Evolutionary conservation across 768 basidiomycete species (phyloP).

Genomic region (Boletus rubroflammeus): DNA sequence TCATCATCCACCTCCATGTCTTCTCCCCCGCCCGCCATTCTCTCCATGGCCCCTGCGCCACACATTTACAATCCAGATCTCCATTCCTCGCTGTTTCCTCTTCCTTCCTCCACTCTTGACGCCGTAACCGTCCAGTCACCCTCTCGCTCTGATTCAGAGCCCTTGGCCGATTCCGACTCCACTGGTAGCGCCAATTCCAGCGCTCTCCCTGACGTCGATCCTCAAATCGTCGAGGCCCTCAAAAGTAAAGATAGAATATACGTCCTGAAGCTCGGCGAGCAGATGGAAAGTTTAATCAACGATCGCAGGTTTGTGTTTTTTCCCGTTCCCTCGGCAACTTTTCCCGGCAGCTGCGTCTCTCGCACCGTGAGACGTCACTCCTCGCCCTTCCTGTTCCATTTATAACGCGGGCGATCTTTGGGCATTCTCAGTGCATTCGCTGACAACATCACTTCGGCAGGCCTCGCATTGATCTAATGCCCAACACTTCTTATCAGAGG

Average conservation of each 20-base stretch:
- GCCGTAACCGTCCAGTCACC: slow-evolving; percentile 8
- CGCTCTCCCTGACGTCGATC: slow-evolving; percentile 54
- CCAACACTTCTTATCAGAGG: slow-evolving; percentile 78
- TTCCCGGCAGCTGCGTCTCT: neutral
- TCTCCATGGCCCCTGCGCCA: slow-evolving; percentile 12
- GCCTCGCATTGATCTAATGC: slow-evolving; percentile 59
- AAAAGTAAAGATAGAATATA: slow-evolving; percentile 85
- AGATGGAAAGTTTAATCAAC: slow-evolving; percentile 74
- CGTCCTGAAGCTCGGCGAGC: slow-evolving; percentile 85
- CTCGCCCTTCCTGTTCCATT: neutral
- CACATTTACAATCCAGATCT: slow-evolving; percentile 14
- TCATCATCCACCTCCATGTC: slow-evolving; percentile 8
- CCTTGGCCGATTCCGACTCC: slow-evolving; percentile 28
- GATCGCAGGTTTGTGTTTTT: slow-evolving; percentile 59
- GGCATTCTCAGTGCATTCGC: slow-evolving; percentile 4
- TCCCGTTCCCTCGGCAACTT: neutral
- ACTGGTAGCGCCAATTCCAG: slow-evolving; percentile 23
- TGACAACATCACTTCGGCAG: slow-evolving; percentile 38
- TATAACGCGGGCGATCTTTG: neutral
- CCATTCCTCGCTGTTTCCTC: slow-evolving; percentile 2
- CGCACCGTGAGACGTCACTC: slow-evolving; percentile 4
- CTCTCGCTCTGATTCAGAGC: slow-evolving; percentile 26
- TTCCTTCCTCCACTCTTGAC: slow-evolving; percentile 18
- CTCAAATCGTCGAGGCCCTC: slow-evolving; percentile 81
- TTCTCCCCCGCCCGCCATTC: slow-evolving; percentile 7